Base-by-base conservation (phyloP, 208 protist species). In the Trypanosoma caninum region DNA sequence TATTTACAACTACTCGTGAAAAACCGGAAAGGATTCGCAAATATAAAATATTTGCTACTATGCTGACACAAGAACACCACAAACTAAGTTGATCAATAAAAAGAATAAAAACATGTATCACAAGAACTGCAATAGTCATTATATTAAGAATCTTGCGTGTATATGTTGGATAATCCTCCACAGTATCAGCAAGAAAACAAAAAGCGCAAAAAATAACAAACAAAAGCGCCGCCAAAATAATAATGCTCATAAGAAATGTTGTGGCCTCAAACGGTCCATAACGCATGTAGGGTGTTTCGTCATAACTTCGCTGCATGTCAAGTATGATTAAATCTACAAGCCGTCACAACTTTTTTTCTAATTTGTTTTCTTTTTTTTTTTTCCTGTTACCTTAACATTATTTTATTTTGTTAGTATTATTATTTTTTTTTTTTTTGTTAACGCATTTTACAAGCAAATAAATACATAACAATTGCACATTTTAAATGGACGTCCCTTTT, bases 101-200 rank as follows among this genome's bases (percentile, higher is more conserved):
- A 41, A 85, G 34, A 22, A 87, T 82, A 23, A 59, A 30, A 14
- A 42, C 27, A 64, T 90, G 83, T 31, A 76, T 61, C 6, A 51
- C 35, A 8, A 76, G 0, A 54, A 76, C 83, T 57, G 67, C 23
- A 38, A 65, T 6, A 31, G 82, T 70, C 25, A 87, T 47, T 0
- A 34, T 33, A 22, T 62, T 65, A 59, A 90, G 62, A 14, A 77
- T 48, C 46, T 55, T 63, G 16, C 52, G 46, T 14, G 83, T 58
- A 16, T 48, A 41, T 8, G 77, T 73, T 3, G 80, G 76, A 51
- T 76, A 74, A 41, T 90, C 79, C 44, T 90, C 79, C 6, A 78
- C 79, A 9, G 75, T 3, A 20, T 87, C 77, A 14, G 83, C 54
- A 14, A 84, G 23, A 28, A 70, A 76, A 33, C 71, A 64, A 16